Percentiles rank a stretch among this genome's conserved stretches.
These are phyloP conservation scores for Oxyria digyna DNA, from an alignment of 148 eudicot genomes.

Conservation along the genomic window DNA sequence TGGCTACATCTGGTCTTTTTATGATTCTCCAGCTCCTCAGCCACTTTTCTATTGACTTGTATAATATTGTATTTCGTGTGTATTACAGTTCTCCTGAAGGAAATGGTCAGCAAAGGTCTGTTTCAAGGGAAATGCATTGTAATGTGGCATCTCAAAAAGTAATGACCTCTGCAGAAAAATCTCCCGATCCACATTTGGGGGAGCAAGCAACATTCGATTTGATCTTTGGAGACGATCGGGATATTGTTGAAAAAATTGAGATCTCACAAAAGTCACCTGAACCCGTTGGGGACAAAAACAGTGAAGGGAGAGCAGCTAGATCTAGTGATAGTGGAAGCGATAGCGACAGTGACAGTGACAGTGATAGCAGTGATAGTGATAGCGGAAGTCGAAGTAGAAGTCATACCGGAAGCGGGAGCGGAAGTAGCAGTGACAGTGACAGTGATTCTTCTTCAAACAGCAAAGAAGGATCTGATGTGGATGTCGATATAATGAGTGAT, in stretches of 20 bases:
- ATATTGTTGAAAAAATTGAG: conserved; percentile 35
- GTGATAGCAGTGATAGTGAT: conserved; percentile 50
- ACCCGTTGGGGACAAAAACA: conserved; percentile 49
- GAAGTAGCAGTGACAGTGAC: conserved; percentile 87
- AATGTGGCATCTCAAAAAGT: conserved; percentile 22
- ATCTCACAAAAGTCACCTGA: conserved; percentile 39
- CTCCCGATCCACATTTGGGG: conserved; percentile 24
- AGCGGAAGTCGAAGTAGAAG: conserved; percentile 77
- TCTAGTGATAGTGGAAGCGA: conserved; percentile 63
- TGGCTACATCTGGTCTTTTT: background rate
- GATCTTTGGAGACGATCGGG: conserved; percentile 32
- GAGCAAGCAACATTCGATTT: conserved; percentile 29
- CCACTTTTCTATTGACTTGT: background rate
- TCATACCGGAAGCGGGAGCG: conserved; percentile 57
- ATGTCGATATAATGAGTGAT: conserved; percentile 79
- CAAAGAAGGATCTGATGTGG: conserved; percentile 90
- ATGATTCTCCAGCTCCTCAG: background rate
- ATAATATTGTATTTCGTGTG: background rate
- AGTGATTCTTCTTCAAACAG: conserved; percentile 87
- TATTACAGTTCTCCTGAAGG: conserved; percentile 58
- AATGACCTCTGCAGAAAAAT: conserved; percentile 17
- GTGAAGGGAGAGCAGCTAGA: conserved; percentile 41
- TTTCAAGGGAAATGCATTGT: conserved; percentile 23
- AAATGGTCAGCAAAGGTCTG: conserved; percentile 29
- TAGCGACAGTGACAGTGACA: conserved; percentile 59